A percentile compares a stretch with the other conserved stretches of the same genome.
Conservation (phyloP, 1,139 yeast species). For the Candida tunisiensis region DNA sequence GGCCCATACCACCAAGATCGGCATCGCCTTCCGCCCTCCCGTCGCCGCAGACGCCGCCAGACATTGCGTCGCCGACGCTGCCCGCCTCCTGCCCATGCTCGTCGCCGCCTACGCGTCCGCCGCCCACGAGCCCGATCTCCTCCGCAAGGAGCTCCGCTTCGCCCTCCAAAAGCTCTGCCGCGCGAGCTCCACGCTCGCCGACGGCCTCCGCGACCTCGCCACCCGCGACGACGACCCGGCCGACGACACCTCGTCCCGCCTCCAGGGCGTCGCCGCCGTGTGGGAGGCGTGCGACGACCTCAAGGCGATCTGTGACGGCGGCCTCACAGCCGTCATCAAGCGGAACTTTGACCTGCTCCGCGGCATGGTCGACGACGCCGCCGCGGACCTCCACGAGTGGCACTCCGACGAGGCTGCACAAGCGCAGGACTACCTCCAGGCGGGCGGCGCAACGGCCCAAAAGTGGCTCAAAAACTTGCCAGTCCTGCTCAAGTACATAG, state of each 20-base stretch:
- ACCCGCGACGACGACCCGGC: too few species aligned
- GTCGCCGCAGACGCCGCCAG: slow-evolving; percentile 33
- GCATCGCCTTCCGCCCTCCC: slow-evolving; percentile 56
- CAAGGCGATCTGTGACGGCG: not conserved
- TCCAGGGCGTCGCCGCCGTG: not conserved
- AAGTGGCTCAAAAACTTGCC: not conserved
- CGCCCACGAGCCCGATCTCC: too few species aligned
- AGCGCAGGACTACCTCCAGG: not conserved
- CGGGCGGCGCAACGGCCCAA: not conserved
- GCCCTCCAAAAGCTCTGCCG: too few species aligned
- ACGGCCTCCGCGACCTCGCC: not conserved
- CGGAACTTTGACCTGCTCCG: not conserved
- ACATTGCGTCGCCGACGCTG: slow-evolving; percentile 33
- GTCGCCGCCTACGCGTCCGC: too few species aligned
- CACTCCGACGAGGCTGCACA: not conserved
- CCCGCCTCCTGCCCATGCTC: slow-evolving; percentile 17
- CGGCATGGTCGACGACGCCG: not conserved
- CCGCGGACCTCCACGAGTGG: not conserved
- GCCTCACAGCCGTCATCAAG: not conserved
- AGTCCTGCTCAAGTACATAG: not conserved
- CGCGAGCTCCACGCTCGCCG: not conserved
- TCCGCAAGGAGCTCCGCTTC: too few species aligned
- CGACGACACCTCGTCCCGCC: too few species aligned
- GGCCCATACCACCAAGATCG: slow-evolving; percentile 69
- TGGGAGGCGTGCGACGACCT: not conserved